Percentiles rank a stretch among this genome's conserved stretches.
Conservation (phyloP, 306 rosid genomes). For the Citrullus mucosospermus region DNA sequence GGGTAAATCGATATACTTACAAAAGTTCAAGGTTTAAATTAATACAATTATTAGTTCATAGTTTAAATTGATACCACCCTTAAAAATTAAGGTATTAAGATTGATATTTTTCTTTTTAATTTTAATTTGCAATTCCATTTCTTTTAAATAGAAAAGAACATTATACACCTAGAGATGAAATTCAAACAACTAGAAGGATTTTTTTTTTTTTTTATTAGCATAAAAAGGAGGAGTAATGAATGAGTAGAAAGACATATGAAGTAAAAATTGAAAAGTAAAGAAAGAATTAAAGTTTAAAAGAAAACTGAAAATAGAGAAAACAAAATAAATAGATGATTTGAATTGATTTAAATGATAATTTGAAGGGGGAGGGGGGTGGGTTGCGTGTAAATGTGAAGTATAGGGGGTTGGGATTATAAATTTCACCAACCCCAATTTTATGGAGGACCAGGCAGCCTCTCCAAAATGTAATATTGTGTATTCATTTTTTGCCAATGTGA, state of each 20-base stretch:
- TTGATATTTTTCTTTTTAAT: too few relatives aligned
- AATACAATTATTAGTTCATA: too few relatives aligned
- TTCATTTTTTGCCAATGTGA: background rate
- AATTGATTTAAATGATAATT: too few relatives aligned
- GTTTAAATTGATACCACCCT: too few relatives aligned
- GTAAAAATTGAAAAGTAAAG: background rate
- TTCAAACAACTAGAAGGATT: too few relatives aligned
- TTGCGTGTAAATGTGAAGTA: background rate
- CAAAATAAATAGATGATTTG: too few relatives aligned
- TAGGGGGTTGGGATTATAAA: conserved; percentile 6
- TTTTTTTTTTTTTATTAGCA: too few relatives aligned
- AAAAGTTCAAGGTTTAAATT: too few relatives aligned
- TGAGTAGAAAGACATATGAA: too few relatives aligned
- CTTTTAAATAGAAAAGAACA: background rate
- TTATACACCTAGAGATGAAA: background rate
- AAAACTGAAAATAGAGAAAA: background rate
- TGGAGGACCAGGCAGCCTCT: background rate
- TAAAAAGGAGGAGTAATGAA: too few relatives aligned
- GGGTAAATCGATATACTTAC: too few relatives aligned
- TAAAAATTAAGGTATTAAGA: too few relatives aligned
- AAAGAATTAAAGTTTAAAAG: background rate
- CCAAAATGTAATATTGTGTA: background rate
- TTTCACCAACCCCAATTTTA: background rate
- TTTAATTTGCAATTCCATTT: background rate
- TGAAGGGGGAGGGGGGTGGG: background rate